Evolutionary conservation across 805 yeast genomes (phyloP).

Genomic region (Candida sithepensis): DNA sequence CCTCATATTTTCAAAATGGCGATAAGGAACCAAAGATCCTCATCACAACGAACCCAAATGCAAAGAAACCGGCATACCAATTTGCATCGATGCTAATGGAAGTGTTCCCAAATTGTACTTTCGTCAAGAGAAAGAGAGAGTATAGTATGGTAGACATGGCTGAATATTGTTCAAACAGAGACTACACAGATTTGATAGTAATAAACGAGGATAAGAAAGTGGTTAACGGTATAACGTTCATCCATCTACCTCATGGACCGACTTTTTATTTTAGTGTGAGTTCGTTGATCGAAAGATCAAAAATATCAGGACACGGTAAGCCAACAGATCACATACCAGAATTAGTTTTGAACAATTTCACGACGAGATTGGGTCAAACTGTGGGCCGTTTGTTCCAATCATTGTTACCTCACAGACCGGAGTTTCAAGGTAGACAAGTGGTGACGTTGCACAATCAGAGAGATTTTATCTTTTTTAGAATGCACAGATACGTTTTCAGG

Average conservation of each 20-base stretch:
- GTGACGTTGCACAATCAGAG: constrained; percentile 94
- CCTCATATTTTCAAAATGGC: constrained; percentile 47
- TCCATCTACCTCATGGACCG: constrained; percentile 94
- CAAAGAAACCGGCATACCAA: constrained; percentile 82
- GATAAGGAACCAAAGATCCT: constrained; percentile 75
- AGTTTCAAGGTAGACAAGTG: constrained; percentile 92
- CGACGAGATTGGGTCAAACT: constrained; percentile 88
- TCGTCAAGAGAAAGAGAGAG: constrained; percentile 82
- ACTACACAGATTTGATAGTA: constrained; percentile 81
- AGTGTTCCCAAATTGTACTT: constrained; percentile 78
- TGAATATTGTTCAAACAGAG: constrained; percentile 73
- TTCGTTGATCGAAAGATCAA: constrained; percentile 70
- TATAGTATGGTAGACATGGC: constrained; percentile 86
- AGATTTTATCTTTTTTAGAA: constrained; percentile 90
- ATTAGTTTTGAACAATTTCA: constrained; percentile 84
- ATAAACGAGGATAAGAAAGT: constrained; percentile 92
- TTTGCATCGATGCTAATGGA: constrained; percentile 86
- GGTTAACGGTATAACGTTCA: constrained; percentile 88
- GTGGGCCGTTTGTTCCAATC: constrained; percentile 91
- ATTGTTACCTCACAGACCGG: constrained; percentile 89
- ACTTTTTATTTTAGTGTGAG: constrained; percentile 86
- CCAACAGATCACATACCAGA: constrained; percentile 93
- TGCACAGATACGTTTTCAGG: constrained; percentile 87
- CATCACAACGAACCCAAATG: constrained; percentile 83
- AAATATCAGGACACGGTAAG: constrained; percentile 83